A percentile compares a stretch with the other conserved stretches of the same genome.
These are phyloP conservation scores for Brassica hybrid DNA, from an alignment of 441 rosid genomes.

Conservation along the genomic window DNA sequence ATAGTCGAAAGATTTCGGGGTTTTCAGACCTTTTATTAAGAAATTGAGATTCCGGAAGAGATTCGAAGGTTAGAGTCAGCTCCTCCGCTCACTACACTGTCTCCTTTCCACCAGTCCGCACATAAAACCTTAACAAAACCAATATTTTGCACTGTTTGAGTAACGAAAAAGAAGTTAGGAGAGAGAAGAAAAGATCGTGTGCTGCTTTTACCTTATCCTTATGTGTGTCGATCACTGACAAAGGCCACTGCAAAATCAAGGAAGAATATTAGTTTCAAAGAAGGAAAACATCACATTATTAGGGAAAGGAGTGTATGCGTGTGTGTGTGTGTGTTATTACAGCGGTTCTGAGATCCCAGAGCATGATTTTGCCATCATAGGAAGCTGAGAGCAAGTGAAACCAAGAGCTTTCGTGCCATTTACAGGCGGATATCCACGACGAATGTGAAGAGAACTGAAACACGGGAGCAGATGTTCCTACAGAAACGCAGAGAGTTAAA, in stretches of 20 bases:
- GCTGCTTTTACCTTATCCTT: constrained; percentile 57
- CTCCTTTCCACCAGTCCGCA: too few relatives aligned
- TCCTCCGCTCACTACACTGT: too few relatives aligned
- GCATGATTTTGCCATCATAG: constrained; percentile 99
- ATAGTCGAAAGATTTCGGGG: background rate
- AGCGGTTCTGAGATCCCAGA: constrained; percentile 96
- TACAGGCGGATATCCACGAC: constrained; percentile 96
- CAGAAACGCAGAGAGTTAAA: constrained; percentile 33
- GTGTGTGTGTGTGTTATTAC: constrained; percentile 48
- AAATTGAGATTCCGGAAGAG: constrained; percentile 63
- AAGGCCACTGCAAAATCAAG: constrained; percentile 82
- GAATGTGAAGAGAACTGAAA: constrained; percentile 82
- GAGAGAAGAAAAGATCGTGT: too few relatives aligned
- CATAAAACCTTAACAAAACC: too few relatives aligned
- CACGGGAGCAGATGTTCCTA: constrained; percentile 89
- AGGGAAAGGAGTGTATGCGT: background rate
- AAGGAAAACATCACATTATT: background rate
- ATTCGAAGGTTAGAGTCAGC: constrained; percentile 56
- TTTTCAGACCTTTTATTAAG: background rate
- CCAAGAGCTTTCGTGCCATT: constrained; percentile 84
- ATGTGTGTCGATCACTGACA: constrained; percentile 76
- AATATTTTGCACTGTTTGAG: too few relatives aligned
- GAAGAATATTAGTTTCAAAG: constrained; percentile 21
- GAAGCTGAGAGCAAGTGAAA: constrained; percentile 91
- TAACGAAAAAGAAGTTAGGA: background rate